phyloP scores from a whole-genome alignment of 768 basidiomycete genomes.

The Chlorophyllum brunneum region DNA sequence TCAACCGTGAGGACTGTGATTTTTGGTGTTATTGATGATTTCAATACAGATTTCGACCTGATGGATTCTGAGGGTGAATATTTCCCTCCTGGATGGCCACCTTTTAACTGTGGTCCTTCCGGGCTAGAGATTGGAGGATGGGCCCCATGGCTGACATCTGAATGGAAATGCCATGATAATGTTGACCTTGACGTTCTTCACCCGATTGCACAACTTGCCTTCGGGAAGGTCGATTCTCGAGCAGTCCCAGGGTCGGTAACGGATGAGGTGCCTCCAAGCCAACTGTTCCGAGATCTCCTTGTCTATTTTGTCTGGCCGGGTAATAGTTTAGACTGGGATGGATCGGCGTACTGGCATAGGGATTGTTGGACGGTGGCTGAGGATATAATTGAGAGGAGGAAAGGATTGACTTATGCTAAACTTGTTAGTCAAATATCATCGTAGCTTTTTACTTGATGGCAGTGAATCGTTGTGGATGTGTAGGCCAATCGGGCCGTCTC shows the following conservation, averaged over 20 bases:
- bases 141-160: neutral
- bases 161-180: neutral
- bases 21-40: neutral
- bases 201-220: constrained; percentile 4
- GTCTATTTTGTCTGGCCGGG: constrained; percentile 1
- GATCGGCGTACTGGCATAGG: neutral
- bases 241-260: constrained; percentile 2
- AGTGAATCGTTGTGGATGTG: too few species aligned
- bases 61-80: constrained; percentile 5
- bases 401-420: constrained; percentile 1
- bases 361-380: constrained; percentile 11
- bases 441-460: neutral
- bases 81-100: constrained; percentile 8
- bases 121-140: neutral
- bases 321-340: constrained; percentile 8
- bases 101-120: neutral
- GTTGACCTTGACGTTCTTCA: constrained; percentile 6
- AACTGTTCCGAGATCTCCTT: constrained; percentile 1
- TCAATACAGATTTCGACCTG: constrained; percentile 6
- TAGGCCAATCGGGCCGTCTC: too few species aligned
- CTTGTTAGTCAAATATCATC: neutral
- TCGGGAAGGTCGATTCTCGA: constrained; percentile 9
- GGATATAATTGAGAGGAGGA: constrained; percentile 7
- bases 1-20: constrained; percentile 2
- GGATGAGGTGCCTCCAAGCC: neutral